Conservation (phyloP, 306 rosid species). For the Sesbania bispinosa region DNA sequence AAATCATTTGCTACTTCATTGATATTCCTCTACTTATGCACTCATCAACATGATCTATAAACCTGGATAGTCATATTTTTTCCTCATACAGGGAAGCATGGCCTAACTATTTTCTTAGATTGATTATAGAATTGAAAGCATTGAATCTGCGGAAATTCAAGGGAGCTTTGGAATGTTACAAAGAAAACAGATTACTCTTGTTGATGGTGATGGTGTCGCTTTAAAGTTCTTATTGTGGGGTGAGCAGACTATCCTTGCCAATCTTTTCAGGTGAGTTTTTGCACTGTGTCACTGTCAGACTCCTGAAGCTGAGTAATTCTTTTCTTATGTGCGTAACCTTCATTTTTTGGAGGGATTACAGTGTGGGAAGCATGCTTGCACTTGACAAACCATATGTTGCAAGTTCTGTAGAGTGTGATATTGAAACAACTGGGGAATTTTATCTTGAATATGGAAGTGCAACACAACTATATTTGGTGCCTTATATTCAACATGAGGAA, state of each 20-base stretch:
- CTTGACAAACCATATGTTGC: slow-evolving; percentile 76
- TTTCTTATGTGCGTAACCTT: slow-evolving; percentile 1
- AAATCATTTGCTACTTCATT: not conserved
- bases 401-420: slow-evolving; percentile 41
- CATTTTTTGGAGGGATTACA: slow-evolving; percentile 25
- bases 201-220: slow-evolving; percentile 58
- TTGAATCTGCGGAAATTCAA: slow-evolving; percentile 58
- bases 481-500: slow-evolving; percentile 79
- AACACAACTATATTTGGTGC: slow-evolving; percentile 84
- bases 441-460: slow-evolving; percentile 92
- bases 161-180: slow-evolving; percentile 48
- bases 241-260: slow-evolving; percentile 76
- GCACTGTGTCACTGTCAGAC: slow-evolving; percentile 4
- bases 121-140: slow-evolving; percentile 64
- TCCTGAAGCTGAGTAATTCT: not conserved
- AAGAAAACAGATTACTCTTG: slow-evolving; percentile 68
- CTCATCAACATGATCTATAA: slow-evolving; percentile 9
- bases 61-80: not conserved
- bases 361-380: slow-evolving; percentile 89
- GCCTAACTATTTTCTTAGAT: slow-evolving; percentile 11
- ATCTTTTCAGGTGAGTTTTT: slow-evolving; percentile 72
- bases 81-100: not conserved
- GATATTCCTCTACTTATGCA: not conserved
- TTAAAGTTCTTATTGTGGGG: slow-evolving; percentile 79
- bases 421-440: slow-evolving; percentile 46